Evolutionary conservation across 345 rosid species (phyloP), one percentile per base, ranked within the genome.

Genomic region (Eutrema yunnanense): DNA sequence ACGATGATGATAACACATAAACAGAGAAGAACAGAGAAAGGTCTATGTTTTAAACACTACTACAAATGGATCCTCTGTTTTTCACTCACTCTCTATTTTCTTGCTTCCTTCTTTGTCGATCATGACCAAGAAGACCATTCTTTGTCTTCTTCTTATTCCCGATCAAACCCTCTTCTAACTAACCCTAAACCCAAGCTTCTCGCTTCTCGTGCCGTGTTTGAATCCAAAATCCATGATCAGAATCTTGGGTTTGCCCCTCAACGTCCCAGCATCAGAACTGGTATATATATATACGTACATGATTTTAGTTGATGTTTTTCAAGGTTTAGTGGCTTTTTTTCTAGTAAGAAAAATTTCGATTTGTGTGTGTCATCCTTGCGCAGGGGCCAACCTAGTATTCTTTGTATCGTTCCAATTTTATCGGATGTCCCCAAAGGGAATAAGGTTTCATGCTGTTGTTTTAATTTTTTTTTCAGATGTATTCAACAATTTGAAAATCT

Each of bases 61-160:
- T 90, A 87, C 93, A 92, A 84, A 84, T 95, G 94, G 90, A 53
- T 90, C 53, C 92, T 95, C 40, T 92, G 94, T 89, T 47, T 92
- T 10, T 74, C 80, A 36, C 83, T 92, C 3, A 79, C 93, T 59
- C 86, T 92, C 3, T 95, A 95, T 69, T 90, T 95, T 75, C 71
- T 92, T 48, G 82, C 53, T 63, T 89, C 99, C 19, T 92, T 81
- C 79, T 80, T 90, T 67, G 71, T 90, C 30, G 83, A 72, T 65
- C 84, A 87, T 79, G 84, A 73, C 71, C 85, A 85, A 79, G 71
- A 75, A 54, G 53, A 75, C 36, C 79, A 82, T 16, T 82, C 82
- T 5, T 72, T 77, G 19, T 76, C 89, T 16, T 50, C 83, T 12
- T 75, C 85, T 9, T 38, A 62, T 9, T 38, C 67, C 8, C 53